Percentiles rank a stretch among this genome's conserved stretches.
phyloP scores from a whole-genome alignment of 192 early-diverging fungal species.

The Entophlyctis luteolus region DNA sequence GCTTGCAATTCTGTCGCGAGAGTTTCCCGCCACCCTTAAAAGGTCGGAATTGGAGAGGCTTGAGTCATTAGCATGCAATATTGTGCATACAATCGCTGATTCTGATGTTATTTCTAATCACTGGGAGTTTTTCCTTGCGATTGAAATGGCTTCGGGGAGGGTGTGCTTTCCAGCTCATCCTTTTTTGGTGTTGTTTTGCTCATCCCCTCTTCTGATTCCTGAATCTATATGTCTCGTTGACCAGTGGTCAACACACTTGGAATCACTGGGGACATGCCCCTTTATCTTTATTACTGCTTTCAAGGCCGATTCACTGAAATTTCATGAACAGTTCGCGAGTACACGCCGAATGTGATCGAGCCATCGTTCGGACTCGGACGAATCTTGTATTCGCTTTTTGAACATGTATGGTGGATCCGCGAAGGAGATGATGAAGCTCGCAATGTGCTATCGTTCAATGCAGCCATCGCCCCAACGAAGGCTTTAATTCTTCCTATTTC shows the following conservation, averaged over 20 bases:
- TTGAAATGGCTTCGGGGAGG: neutral
- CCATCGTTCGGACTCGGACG: conserved; percentile 99
- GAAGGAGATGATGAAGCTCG: conserved; percentile 77
- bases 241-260: too few species aligned
- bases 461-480: conserved; percentile 90
- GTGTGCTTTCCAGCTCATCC: neutral
- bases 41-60: conserved; percentile 46
- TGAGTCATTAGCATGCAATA: conserved; percentile 63
- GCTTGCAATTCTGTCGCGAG: too few species aligned
- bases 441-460: conserved; percentile 84
- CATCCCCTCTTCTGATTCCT: conserved; percentile 3
- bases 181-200: neutral
- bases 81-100: neutral
- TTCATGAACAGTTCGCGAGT: conserved; percentile 72
- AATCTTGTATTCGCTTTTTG: conserved; percentile 92
- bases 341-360: conserved; percentile 97
- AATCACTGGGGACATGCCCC: conserved; percentile 8
- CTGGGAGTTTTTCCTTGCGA: conserved; percentile 11
- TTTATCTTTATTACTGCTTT: too few species aligned
- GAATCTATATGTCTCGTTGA: too few species aligned
- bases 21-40: conserved; percentile 33
- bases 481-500: conserved; percentile 86
- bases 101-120: neutral
- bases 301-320: neutral
- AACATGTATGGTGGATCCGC: conserved; percentile 90